phyloP scores from a whole-genome alignment of 2,329 filamentous ascomycete species.

The Fusarium sp. region DNA sequence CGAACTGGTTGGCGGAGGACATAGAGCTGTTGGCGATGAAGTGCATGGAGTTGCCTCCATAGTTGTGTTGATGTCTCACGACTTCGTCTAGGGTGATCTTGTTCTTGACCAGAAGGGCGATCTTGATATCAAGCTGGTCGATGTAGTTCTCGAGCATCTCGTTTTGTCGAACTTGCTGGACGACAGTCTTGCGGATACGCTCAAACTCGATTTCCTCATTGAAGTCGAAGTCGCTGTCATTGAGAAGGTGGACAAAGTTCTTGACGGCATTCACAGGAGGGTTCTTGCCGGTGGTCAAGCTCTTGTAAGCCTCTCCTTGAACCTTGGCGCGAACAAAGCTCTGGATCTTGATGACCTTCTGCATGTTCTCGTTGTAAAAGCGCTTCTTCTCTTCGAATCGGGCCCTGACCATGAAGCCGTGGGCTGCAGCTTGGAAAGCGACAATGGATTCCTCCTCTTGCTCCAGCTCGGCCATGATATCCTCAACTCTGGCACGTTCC shows the following conservation, averaged over 20 bases:
- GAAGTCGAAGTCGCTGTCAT: constrained; percentile 98
- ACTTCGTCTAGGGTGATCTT: constrained; percentile 99
- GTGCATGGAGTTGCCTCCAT: constrained; percentile 87
- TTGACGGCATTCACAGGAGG: constrained; percentile 97
- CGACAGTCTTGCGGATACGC: constrained; percentile 91
- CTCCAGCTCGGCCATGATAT: constrained; percentile 80
- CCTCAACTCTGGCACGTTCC: constrained; percentile 77
- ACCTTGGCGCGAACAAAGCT: constrained; percentile 95
- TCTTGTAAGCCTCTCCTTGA: constrained; percentile 98
- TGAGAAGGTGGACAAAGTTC: constrained; percentile 96
- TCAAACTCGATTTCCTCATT: constrained; percentile 99
- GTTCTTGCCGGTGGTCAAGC: constrained; percentile 93
- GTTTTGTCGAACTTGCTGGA: constrained; percentile 96
- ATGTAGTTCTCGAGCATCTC: constrained; percentile 98
- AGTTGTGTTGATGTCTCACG: constrained; percentile 95
- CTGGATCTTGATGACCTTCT: constrained; percentile 98
- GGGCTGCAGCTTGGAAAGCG: constrained; percentile 79
- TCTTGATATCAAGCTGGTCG: constrained; percentile 98
- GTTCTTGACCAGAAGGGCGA: constrained; percentile 97
- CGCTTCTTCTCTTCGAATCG: constrained; percentile 86
- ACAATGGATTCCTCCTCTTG: constrained; percentile 82
- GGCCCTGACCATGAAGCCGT: constrained; percentile 78
- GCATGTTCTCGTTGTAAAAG: constrained; percentile 96
- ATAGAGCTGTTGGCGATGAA: constrained; percentile 91
- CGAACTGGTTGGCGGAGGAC: constrained; percentile 89